These are phyloP conservation scores for Candolleomyces efflorescens DNA, from an alignment of 768 basidiomycete genomes.

Conservation along the genomic window DNA sequence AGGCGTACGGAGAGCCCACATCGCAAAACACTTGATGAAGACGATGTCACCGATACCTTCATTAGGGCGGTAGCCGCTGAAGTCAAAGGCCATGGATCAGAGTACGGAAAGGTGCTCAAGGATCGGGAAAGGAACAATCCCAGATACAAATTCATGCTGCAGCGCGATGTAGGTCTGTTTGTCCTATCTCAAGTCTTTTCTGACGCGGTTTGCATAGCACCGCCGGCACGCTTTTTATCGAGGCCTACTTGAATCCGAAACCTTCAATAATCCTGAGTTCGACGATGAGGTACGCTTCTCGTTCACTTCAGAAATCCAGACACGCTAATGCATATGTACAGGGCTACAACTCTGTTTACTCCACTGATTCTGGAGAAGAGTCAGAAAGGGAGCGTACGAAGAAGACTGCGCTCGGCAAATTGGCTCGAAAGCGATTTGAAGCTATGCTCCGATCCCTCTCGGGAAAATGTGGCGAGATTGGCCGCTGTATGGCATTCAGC, in stretches of 20 bases:
- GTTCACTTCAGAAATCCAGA: background rate
- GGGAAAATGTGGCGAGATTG: constrained; percentile 86
- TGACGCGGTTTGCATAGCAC: constrained; percentile 41
- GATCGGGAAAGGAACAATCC: constrained; percentile 78
- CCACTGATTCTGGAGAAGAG: constrained; percentile 92
- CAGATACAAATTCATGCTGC: constrained; percentile 75
- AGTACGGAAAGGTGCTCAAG: constrained; percentile 70
- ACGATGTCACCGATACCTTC: constrained; percentile 77
- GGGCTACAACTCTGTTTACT: constrained; percentile 87
- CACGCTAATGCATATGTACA: constrained; percentile 20
- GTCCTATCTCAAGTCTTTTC: background rate
- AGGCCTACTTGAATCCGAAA: constrained; percentile 58
- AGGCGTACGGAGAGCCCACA: constrained; percentile 51
- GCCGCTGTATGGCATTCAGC: constrained; percentile 95
- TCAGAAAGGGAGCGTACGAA: constrained; percentile 80
- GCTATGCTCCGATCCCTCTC: constrained; percentile 84
- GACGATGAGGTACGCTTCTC: constrained; percentile 62
- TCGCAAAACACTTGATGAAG: constrained; percentile 45
- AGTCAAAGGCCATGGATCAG: constrained; percentile 73
- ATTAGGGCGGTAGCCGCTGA: constrained; percentile 84
- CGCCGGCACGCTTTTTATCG: constrained; percentile 68
- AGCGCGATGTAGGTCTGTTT: constrained; percentile 42
- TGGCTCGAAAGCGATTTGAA: constrained; percentile 84
- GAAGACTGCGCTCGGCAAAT: constrained; percentile 72
- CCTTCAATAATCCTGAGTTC: constrained; percentile 61